phyloP scores from a whole-genome alignment of 2,329 filamentous ascomycete species.

The Ascochyta lentis region DNA sequence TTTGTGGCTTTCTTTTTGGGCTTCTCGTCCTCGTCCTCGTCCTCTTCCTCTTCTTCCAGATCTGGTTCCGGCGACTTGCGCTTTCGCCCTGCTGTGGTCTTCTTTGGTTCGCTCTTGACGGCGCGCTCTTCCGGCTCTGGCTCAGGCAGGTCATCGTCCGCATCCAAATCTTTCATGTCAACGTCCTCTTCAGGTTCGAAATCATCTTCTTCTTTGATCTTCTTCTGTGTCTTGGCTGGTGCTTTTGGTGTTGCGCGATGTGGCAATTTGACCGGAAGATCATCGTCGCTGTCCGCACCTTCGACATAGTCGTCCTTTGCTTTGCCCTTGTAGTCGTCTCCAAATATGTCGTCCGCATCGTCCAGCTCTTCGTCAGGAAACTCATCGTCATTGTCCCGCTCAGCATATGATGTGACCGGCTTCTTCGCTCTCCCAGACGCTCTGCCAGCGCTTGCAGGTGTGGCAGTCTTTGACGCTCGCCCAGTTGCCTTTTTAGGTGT shows the following conservation, averaged over 20 bases:
- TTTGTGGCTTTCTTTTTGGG: slow-evolving; percentile 63
- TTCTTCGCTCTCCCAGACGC: slow-evolving; percentile 52
- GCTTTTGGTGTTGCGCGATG: slow-evolving; percentile 47
- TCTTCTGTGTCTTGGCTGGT: slow-evolving; percentile 55
- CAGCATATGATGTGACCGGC: slow-evolving; percentile 47
- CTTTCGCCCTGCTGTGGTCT: slow-evolving; percentile 53
- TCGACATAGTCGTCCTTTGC: slow-evolving; percentile 76
- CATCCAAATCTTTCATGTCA: slow-evolving; percentile 60
- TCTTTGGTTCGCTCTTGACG: slow-evolving; percentile 50
- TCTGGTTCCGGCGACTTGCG: slow-evolving; percentile 64
- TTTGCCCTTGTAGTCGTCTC: slow-evolving; percentile 70
- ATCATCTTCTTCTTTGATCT: slow-evolving; percentile 51
- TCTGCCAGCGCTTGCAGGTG: slow-evolving; percentile 46
- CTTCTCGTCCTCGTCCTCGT: slow-evolving; percentile 61
- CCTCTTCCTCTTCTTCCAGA: slow-evolving; percentile 59
- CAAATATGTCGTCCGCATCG: slow-evolving; percentile 82
- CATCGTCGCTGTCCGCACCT: slow-evolving; percentile 37
- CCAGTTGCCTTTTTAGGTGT: slow-evolving; percentile 47
- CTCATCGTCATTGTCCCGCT: slow-evolving; percentile 70
- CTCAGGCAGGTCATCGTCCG: slow-evolving; percentile 54
- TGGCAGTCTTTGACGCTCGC: slow-evolving; percentile 40
- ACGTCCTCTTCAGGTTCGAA: slow-evolving; percentile 56
- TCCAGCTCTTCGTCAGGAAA: slow-evolving; percentile 56
- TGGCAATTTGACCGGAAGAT: slow-evolving; percentile 37
- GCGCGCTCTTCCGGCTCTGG: slow-evolving; percentile 54